Evolutionary conservation across 2,329 filamentous ascomycete species (phyloP), one percentile per base, ranked within the genome.

Genomic region (Bipolaris zeicola): DNA sequence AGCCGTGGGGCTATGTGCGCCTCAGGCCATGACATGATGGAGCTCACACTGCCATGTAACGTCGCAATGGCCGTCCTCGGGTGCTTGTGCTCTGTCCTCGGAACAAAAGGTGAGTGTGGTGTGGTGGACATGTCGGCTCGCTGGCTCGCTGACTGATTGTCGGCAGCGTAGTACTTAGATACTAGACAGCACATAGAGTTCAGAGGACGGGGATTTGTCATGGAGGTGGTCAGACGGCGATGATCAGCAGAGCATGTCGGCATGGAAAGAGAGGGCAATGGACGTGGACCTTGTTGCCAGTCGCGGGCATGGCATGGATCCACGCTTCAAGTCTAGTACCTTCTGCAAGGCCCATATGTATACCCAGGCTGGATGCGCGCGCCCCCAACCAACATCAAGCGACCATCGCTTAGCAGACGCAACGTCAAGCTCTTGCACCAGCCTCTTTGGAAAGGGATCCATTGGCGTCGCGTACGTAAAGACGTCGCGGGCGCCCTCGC

Each of bases 381-480:
- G 42, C 53, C 34, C 49, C 58, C 63, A 31, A 31, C 57, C 67
- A 66, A 41, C 63, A 66, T 64, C 64, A 65, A 64, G 59, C 55
- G 53, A 50, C 54, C 20, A 45, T 62, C 60, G 66, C 66, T 63
- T 62, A 62, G 50, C 52, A 58, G 42, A 54, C 54, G 58, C 61
- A 63, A 65, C 62, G 57, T 62, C 57, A 60, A 59, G 57, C 57
- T 55, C 50, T 46, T 57, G 46, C 55, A 57, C 58, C 57, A 34
- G 28, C 50, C 48, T 24, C 11, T 49, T 46, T 37, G 10, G 49
- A 55, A 50, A 52, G 50, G 47, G 34, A 47, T 57, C 31, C 57
- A 34, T 39, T 59, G 47, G 52, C 54, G 47, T 24, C 45, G 43
- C 56, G 41, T 54, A 22, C 47, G 37, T 42, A 45, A 49, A 44